Evolutionary conservation across 2,329 filamentous ascomycete species (phyloP), one percentile per base, ranked within the genome.

Genomic region (Emericellopsis atlantica): DNA sequence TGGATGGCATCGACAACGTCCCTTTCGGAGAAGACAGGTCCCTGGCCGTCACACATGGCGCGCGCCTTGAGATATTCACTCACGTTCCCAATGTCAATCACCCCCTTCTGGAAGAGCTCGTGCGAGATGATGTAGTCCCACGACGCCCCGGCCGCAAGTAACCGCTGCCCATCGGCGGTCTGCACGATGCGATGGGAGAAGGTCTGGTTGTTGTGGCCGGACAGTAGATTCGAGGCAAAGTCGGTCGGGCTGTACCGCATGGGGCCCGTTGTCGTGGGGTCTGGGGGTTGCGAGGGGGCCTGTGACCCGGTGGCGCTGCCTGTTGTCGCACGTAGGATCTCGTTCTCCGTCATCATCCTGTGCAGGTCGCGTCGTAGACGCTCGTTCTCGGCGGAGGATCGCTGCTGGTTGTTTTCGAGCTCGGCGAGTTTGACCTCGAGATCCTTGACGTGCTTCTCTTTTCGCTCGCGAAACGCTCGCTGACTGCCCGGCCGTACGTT

Each of bases 401-500:
- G 72, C 42, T 79, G 74, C 40, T 85, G 83, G 39, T 80, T 78
- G 44, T 79, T 77, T 56, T 94, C 83, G 26, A 95, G 76, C 38
- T 69, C 72, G 39, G 76, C 81, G 23, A 96, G 78, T 58, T 94
- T 92, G 43, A 79, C 76, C 62, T 96, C 89, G 21, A 96, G 79
- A 45, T 96, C 88, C 58, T 89, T 89, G 46, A 96, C 88, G 54
- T 94, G 89, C 43, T 81, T 82, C 59, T 96, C 90, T 61, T 96
- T 96, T 50, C 90, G 82, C 62, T 96, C 90, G 45, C 90, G 86
- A 60, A 96, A 96, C 26, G 92, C 90, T 51, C 90, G 82, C 71
- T 96, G 92, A 37, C 90, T 95, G 47, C 23, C 31, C 23, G 24
- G 23, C 4, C 11, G 26, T 35, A 11, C 7, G 14, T 40, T 23